These are phyloP conservation scores for Tolypocladium ovalisporum DNA, from an alignment of 2,329 filamentous ascomycete genomes.

Conservation along the genomic window DNA sequence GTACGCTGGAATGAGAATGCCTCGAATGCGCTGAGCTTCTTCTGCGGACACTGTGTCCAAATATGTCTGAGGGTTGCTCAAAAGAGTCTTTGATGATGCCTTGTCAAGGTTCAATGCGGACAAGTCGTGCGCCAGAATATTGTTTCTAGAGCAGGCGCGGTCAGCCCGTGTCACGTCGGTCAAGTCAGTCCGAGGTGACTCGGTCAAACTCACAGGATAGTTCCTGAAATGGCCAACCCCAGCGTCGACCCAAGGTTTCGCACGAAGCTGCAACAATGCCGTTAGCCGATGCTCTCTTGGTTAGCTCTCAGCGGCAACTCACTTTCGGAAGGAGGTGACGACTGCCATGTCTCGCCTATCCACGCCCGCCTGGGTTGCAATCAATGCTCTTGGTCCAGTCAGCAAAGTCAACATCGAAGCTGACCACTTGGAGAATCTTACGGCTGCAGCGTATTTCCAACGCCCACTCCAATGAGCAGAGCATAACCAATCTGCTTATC, in stretches of 20 bases:
- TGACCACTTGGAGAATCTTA: conserved; percentile 10
- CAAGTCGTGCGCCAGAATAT: conserved; percentile 20
- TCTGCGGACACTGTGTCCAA: conserved; percentile 13
- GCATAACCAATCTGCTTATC: conserved; percentile 45
- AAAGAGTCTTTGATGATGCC: conserved; percentile 12
- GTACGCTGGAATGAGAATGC: conserved; percentile 24
- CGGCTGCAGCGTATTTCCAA: conserved; percentile 42
- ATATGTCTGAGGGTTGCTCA: conserved; percentile 22
- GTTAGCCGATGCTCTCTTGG: not conserved
- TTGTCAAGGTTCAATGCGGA: conserved; percentile 13
- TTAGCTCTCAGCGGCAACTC: conserved; percentile 4
- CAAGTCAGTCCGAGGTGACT: not conserved
- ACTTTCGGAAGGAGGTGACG: conserved; percentile 33
- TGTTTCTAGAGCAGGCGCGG: conserved; percentile 17
- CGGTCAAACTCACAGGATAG: conserved; percentile 19
- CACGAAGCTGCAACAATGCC: conserved; percentile 19
- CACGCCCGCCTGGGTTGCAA: conserved; percentile 47
- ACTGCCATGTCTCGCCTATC: conserved; percentile 34
- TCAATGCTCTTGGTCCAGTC: conserved; percentile 20
- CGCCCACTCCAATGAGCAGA: conserved; percentile 38
- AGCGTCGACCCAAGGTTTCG: conserved; percentile 27
- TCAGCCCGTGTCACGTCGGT: not conserved
- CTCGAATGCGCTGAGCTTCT: conserved; percentile 18
- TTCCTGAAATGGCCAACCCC: conserved; percentile 27
- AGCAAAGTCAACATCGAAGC: conserved; percentile 1